Conservation (phyloP, 371 early-diverging fungal species). For the Globomyces sp. region DNA sequence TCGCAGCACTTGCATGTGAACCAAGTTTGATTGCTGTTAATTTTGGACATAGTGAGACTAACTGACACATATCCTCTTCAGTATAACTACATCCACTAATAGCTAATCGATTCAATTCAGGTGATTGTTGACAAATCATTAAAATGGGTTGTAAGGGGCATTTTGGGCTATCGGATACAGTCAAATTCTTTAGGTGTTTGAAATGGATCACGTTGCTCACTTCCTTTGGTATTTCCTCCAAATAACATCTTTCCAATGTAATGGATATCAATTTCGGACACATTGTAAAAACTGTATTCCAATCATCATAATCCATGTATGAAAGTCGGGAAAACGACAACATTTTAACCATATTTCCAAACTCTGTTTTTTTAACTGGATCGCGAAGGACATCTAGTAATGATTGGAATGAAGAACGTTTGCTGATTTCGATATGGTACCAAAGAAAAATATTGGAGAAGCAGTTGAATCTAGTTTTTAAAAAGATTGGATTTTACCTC, state of each 20-base stretch:
- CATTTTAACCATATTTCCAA: background rate
- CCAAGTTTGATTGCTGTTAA: slow-evolving; percentile 2
- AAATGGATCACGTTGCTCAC: background rate
- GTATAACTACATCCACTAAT: slow-evolving; percentile 10
- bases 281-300: background rate
- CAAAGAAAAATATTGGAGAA: background rate
- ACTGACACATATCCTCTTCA: background rate
- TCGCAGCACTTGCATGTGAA: background rate
- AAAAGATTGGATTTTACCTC: background rate
- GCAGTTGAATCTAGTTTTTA: background rate
- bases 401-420: background rate
- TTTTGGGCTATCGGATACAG: background rate
- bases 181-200: background rate
- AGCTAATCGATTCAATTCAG: background rate
- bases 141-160: background rate
- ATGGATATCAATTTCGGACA: background rate
- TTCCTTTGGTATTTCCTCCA: background rate
- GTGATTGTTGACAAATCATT: background rate
- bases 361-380: no score
- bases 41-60: background rate
- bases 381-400: background rate
- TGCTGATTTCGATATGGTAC: background rate
- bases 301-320: background rate
- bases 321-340: background rate
- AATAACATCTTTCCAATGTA: background rate